Evolutionary conservation across 1,284 basidiomycete species (phyloP).

Genomic region (Cryptococcus sp.): DNA sequence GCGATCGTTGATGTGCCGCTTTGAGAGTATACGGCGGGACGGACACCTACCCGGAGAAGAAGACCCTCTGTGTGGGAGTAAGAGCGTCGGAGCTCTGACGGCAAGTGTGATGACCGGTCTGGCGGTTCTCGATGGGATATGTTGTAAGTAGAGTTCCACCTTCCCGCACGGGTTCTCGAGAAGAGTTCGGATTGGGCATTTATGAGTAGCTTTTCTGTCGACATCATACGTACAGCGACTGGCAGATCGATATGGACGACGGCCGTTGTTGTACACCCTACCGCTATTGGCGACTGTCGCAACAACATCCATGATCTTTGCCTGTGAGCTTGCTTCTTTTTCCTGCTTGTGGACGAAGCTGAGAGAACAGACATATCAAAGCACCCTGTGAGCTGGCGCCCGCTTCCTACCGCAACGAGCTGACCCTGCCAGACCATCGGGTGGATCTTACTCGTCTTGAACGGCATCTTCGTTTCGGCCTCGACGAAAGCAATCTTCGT

Average conservation of each 20-base stretch:
- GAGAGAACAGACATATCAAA: constrained; percentile 8
- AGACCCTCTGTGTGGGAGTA: constrained; percentile 19
- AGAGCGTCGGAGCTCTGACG: constrained; percentile 25
- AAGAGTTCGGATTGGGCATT: not conserved
- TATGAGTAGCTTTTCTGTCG: constrained; percentile 27
- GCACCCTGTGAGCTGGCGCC: constrained; percentile 6
- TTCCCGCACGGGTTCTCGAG: too few relatives aligned
- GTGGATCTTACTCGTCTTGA: constrained; percentile 24
- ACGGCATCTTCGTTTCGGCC: constrained; percentile 30
- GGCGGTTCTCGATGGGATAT: constrained; percentile 28
- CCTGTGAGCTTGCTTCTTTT: constrained; percentile 18
- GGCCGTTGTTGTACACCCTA: constrained; percentile 23
- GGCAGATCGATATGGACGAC: constrained; percentile 25
- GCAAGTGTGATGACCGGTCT: constrained; percentile 26
- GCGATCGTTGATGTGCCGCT: constrained; percentile 30
- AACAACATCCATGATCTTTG: constrained; percentile 24
- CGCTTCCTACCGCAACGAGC: not conserved
- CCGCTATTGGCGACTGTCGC: constrained; percentile 28
- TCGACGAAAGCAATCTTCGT: constrained; percentile 33
- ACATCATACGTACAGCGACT: constrained; percentile 27
- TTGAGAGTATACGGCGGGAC: constrained; percentile 10
- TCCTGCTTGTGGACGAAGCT: not conserved
- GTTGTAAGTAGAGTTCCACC: constrained; percentile 22
- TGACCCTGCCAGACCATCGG: constrained; percentile 3
- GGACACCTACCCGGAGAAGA: constrained; percentile 8